These are phyloP conservation scores for Ramularia endophylla DNA, from an alignment of 2,329 filamentous ascomycete species.

Conservation along the genomic window DNA sequence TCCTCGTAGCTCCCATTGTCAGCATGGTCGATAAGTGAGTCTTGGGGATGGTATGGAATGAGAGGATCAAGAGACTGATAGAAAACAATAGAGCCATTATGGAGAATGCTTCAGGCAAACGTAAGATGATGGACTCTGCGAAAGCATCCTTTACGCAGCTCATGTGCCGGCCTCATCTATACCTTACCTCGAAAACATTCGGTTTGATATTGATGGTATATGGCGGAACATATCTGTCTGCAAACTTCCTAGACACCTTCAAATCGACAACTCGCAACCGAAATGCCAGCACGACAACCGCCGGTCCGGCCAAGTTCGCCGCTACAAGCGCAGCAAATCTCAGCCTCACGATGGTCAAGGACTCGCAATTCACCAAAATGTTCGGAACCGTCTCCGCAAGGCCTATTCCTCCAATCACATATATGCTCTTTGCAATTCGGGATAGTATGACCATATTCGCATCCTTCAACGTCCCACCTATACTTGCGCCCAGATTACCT, in stretches of 20 bases:
- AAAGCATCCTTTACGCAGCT: constrained; percentile 53
- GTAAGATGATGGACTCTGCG: constrained; percentile 55
- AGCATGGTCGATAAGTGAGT: constrained; percentile 78
- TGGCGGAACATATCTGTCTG: constrained; percentile 81
- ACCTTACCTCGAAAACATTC: constrained; percentile 61
- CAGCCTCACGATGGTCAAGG: constrained; percentile 81
- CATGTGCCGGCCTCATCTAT: constrained; percentile 53
- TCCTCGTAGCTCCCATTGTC: constrained; percentile 75
- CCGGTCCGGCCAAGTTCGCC: constrained; percentile 73
- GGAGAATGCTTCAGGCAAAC: constrained; percentile 70
- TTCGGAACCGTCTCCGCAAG: constrained; percentile 59
- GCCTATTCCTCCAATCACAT: constrained; percentile 62
- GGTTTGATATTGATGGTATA: constrained; percentile 66
- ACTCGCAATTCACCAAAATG: constrained; percentile 74
- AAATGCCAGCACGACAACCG: constrained; percentile 58
- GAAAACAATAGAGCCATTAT: constrained; percentile 58
- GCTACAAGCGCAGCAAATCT: constrained; percentile 79
- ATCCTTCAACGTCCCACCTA: constrained; percentile 79
- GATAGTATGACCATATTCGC: constrained; percentile 89
- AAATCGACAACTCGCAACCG: constrained; percentile 56
- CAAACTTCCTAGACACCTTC: constrained; percentile 79
- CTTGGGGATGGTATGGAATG: not conserved
- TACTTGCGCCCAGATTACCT: constrained; percentile 65
- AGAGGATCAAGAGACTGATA: constrained; percentile 1
- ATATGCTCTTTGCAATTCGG: constrained; percentile 71